Evolutionary conservation across 352 stramenopile genomes (phyloP).

Genomic region (Lagenidium sp.): DNA sequence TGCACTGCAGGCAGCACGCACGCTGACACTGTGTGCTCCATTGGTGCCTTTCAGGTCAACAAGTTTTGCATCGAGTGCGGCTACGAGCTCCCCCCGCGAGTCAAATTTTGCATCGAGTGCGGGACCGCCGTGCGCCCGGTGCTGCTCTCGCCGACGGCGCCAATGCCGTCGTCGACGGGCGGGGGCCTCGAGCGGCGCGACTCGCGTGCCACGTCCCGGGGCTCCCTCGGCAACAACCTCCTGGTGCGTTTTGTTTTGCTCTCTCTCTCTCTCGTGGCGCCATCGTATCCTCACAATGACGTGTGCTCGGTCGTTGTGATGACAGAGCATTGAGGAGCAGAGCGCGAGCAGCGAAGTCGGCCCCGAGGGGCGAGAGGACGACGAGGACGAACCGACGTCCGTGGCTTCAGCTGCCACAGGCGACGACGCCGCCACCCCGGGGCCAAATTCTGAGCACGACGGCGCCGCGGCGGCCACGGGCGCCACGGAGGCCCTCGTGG

Average conservation of each 20-base stretch:
- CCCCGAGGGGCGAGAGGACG: conserved; percentile 40
- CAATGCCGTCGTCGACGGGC: conserved; percentile 2
- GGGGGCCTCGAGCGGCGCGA: conserved; percentile 18
- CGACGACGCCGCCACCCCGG: conserved; percentile 19
- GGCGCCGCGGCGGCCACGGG: conserved; percentile 12
- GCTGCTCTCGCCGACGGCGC: conserved; percentile 29
- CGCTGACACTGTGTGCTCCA: conserved; percentile 12
- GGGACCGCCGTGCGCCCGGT: conserved; percentile 53
- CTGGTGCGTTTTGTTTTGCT: too few species aligned
- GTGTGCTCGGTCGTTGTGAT: too few species aligned
- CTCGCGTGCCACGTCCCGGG: conserved; percentile 29
- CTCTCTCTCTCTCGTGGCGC: too few species aligned
- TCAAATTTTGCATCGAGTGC: conserved; percentile 87
- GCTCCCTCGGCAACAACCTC: conserved; percentile 6
- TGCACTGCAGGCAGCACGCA: conserved; percentile 33
- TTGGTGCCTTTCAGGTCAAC: too few species aligned
- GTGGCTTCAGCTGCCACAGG: conserved; percentile 27
- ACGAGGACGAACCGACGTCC: conserved; percentile 43
- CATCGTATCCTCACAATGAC: too few species aligned
- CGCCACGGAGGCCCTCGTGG: conserved; percentile 25
- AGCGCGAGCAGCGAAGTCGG: too few species aligned
- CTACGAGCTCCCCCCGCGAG: conserved; percentile 58
- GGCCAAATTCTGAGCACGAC: too few species aligned
- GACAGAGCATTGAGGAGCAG: conserved; percentile 64
- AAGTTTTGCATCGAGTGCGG: conserved; percentile 85